Evolutionary conservation across 2,329 filamentous ascomycete species (phyloP).

Genomic region (Didymella segeticola): DNA sequence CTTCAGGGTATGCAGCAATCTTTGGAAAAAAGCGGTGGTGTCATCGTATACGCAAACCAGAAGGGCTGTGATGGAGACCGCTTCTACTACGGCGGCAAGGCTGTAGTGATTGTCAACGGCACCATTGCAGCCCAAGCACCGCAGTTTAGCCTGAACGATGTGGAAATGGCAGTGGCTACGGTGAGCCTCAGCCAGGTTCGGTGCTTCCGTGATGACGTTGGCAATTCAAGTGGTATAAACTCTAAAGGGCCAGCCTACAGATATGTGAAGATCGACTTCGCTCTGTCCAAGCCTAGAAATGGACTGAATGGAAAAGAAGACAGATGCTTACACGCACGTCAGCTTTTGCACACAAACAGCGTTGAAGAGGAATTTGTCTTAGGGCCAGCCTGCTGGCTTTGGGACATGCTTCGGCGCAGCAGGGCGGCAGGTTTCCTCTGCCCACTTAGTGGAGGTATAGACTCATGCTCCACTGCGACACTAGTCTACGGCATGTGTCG

Average conservation of each 20-base stretch:
- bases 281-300: constrained; percentile 50
- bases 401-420: constrained; percentile 65
- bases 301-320: constrained; percentile 54
- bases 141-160: constrained; percentile 65
- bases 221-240: constrained; percentile 63
- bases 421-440: constrained; percentile 62
- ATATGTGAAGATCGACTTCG: constrained; percentile 53
- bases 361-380: constrained; percentile 70
- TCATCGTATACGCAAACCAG: constrained; percentile 63
- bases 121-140: constrained; percentile 68
- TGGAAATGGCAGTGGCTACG: constrained; percentile 62
- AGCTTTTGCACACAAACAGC: constrained; percentile 60
- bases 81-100: constrained; percentile 55
- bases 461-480: constrained; percentile 57
- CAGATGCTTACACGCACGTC: constrained; percentile 53
- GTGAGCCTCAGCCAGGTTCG: constrained; percentile 73
- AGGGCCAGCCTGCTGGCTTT: constrained; percentile 70
- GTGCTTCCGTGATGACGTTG: constrained; percentile 61
- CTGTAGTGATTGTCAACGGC: constrained; percentile 68
- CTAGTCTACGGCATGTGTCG: constrained; percentile 57
- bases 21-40: constrained; percentile 66
- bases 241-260: constrained; percentile 56
- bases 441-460: constrained; percentile 66
- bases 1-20: constrained; percentile 70
- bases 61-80: constrained; percentile 55